Evolutionary conservation across 441 rosid genomes (phyloP).

Genomic region (Erysimum cheiri): DNA sequence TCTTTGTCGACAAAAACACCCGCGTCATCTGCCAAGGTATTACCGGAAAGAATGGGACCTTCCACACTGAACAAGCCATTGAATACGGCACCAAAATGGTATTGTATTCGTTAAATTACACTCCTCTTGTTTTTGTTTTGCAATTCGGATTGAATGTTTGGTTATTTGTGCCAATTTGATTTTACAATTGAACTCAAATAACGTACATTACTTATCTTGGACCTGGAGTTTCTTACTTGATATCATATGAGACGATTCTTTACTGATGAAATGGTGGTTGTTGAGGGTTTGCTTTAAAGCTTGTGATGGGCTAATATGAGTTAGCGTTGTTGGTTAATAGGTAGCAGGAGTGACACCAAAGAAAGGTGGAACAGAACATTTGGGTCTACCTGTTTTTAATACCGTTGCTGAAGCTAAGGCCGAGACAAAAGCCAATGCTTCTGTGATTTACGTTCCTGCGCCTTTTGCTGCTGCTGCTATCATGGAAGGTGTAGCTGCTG

Average conservation of each 20-base stretch:
- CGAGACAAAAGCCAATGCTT: slow-evolving; percentile 89
- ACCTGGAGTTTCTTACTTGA: background rate
- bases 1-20: slow-evolving; percentile 86
- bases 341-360: slow-evolving; percentile 98
- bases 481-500: slow-evolving; percentile 92
- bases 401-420: slow-evolving; percentile 95
- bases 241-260: background rate
- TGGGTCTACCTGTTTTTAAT: slow-evolving; percentile 95
- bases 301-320: background rate
- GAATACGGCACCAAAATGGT: slow-evolving; percentile 99
- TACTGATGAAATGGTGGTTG: no score
- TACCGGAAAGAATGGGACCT: slow-evolving; percentile 89
- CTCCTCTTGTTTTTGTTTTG: background rate
- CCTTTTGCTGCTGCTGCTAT: slow-evolving; percentile 96
- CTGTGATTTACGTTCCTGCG: slow-evolving; percentile 90
- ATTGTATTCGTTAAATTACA: background rate
- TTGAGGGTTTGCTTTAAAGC: slow-evolving; percentile 7
- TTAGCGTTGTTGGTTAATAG: slow-evolving; percentile 41
- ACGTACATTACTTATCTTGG: background rate
- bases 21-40: slow-evolving; percentile 91
- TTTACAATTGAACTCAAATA: background rate
- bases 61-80: slow-evolving; percentile 98
- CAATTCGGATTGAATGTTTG: background rate
- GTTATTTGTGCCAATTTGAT: background rate
- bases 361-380: slow-evolving; percentile 97